phyloP scores from a whole-genome alignment of 768 basidiomycete genomes.

The Hirschioporus abietinus region DNA sequence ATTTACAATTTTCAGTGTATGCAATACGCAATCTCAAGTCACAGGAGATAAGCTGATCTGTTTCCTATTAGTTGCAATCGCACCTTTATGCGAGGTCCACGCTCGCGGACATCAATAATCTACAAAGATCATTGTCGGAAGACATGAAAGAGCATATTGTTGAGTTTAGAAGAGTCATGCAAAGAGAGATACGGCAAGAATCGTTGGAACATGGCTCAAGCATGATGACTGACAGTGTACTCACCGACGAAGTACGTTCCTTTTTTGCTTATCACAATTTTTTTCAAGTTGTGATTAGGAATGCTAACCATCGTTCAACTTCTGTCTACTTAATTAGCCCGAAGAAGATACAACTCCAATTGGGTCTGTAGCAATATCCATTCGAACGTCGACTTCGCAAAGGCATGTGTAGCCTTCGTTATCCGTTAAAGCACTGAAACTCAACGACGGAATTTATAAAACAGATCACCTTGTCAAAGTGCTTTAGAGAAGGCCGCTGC shows the following conservation, averaged over 20 bases:
- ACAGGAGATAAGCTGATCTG: not conserved
- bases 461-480: not conserved
- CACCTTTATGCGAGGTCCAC: not conserved
- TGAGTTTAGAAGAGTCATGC: not conserved
- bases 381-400: not conserved
- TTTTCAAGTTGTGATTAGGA: too few species aligned
- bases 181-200: not conserved
- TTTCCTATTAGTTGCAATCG: not conserved
- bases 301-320: not conserved
- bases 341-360: not conserved
- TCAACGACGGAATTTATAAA: not conserved
- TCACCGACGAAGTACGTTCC: not conserved
- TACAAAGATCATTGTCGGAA: not conserved
- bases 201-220: not conserved
- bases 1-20: not conserved
- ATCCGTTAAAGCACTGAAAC: not conserved
- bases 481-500: not conserved
- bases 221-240: not conserved
- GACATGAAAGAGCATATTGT: not conserved
- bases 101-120: not conserved
- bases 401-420: not conserved
- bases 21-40: not conserved
- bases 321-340: not conserved
- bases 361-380: not conserved
- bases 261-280: too few species aligned